Evolutionary conservation across 1,284 basidiomycete species (phyloP), one percentile per base, ranked within the genome.

Genomic region (Trametes pubescens): DNA sequence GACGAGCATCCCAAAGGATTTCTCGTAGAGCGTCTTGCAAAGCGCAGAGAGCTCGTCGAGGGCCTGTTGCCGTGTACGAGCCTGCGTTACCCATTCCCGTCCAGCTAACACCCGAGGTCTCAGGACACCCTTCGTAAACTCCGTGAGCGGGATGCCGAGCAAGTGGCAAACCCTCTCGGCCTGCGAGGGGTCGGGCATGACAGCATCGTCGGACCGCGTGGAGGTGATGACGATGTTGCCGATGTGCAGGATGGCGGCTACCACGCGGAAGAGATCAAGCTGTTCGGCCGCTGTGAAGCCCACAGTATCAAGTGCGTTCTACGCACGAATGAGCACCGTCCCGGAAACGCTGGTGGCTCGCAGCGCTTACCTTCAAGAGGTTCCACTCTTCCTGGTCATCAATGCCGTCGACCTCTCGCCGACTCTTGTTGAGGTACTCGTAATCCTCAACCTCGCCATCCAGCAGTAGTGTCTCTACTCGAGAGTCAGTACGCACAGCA

Each of bases 21-120:
- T 99, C 81, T 99, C 98, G 78, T 99, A 99, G 26, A 99, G 83
- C 1, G 95, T 97, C 82, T 99, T 99, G 80, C 94, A 96, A 22
- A 99, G 82, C 0, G 96, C 90, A 0, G 89, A 91, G 22, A 99
- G 86, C 78, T 99, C 98, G 67, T 99, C 97, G 34, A 93, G 80
- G 8, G 96, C 97, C 75, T 99, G 98, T 69, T 94, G 93, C 71
- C 90, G 87, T 14, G 94, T 97, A 49, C 98, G 85, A 4, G 95
- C 92, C 71, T 99, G 96, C 0, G 93, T 92, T 21, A 99, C 96
- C 94, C 95, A 98, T 80, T 99, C 98, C 16, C 96, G 86, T 26
- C 98, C 98, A 14, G 98, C 98, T 49, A 97, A 90, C 24, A 97
- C 93, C 58, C 90, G 91, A 1, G 98, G 96, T 4, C 91, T 88